These are phyloP conservation scores for Pythium scleroteichum DNA, from an alignment of 352 stramenopile species.

Conservation along the genomic window DNA sequence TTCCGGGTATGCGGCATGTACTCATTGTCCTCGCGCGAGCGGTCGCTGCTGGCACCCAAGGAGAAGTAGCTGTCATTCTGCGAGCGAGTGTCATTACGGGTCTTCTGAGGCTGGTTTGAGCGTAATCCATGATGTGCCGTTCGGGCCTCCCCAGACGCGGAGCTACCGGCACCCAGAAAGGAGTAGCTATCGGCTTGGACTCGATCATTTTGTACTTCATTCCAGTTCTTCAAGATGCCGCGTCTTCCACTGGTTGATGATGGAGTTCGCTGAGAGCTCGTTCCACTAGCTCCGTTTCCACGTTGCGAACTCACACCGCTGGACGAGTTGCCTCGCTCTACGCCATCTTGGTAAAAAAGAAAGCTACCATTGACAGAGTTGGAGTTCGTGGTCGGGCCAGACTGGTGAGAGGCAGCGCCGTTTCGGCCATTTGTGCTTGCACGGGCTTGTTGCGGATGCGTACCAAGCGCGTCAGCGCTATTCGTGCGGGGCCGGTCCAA, in stretches of 20 bases:
- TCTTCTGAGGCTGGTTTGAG: slow-evolving; percentile 3
- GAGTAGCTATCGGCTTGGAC: slow-evolving; percentile 21
- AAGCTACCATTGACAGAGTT: slow-evolving; percentile 21
- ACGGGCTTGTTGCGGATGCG: slow-evolving; percentile 1
- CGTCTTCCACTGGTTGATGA: slow-evolving; percentile 10
- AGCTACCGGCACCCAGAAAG: slow-evolving; percentile 14
- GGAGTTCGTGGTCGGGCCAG: background rate
- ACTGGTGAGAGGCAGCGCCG: background rate
- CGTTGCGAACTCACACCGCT: slow-evolving; percentile 12
- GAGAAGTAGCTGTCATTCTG: slow-evolving; percentile 32
- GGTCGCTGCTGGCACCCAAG: slow-evolving; percentile 16
- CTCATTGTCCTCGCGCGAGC: slow-evolving; percentile 14
- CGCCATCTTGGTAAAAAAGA: slow-evolving; percentile 28
- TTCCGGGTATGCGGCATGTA: background rate
- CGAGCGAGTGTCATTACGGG: slow-evolving; percentile 19
- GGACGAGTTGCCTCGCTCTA: slow-evolving; percentile 17
- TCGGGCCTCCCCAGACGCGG: slow-evolving; percentile 9
- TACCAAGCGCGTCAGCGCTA: background rate
- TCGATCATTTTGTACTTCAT: slow-evolving; percentile 19
- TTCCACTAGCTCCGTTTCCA: background rate
- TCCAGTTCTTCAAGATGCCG: slow-evolving; percentile 31
- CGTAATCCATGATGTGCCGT: background rate
- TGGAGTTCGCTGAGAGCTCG: slow-evolving; percentile 4
- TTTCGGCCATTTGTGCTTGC: background rate
- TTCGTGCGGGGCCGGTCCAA: background rate